Percentiles rank a stretch among this genome's conserved stretches.
phyloP scores from a whole-genome alignment of 345 rosid genomes.

The Lepidium africanum region DNA sequence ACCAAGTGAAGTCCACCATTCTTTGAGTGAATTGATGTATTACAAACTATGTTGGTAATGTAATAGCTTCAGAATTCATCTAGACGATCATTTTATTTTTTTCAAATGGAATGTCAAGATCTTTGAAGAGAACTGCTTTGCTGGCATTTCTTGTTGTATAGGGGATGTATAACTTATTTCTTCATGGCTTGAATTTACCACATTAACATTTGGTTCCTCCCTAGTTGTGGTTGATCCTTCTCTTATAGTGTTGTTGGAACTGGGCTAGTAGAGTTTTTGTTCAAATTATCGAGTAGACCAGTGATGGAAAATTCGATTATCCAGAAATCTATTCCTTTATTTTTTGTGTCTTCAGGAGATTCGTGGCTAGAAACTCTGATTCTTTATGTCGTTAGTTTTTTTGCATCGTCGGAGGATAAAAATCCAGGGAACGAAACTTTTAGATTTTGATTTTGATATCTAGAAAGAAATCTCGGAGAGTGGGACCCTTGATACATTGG shows the following conservation, averaged over 20 bases:
- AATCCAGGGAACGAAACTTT: too few relatives aligned
- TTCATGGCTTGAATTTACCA: not conserved
- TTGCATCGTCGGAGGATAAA: not conserved
- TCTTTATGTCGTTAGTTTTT: too few relatives aligned
- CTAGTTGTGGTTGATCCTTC: not conserved
- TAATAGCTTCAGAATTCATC: not conserved
- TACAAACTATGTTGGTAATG: fast-evolving
- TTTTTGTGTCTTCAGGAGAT: not conserved
- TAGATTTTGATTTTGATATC: not conserved
- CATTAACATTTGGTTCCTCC: not conserved
- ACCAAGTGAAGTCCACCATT: not conserved
- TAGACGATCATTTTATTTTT: not conserved
- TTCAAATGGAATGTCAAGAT: not conserved
- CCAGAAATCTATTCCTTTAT: too few relatives aligned
- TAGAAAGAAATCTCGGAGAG: not conserved
- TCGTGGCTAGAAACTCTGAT: not conserved
- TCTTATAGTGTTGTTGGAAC: not conserved
- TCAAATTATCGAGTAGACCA: not conserved
- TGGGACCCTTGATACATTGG: not conserved
- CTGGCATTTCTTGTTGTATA: not conserved
- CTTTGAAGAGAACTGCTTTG: not conserved
- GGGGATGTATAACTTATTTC: not conserved
- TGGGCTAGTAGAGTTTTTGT: too few relatives aligned
- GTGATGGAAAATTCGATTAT: not conserved
- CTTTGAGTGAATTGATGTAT: not conserved